A percentile compares a stretch with the other conserved stretches of the same genome.
These are phyloP conservation scores for Trichoderma lentiforme DNA, from an alignment of 2,329 filamentous ascomycete species.

Conservation along the genomic window DNA sequence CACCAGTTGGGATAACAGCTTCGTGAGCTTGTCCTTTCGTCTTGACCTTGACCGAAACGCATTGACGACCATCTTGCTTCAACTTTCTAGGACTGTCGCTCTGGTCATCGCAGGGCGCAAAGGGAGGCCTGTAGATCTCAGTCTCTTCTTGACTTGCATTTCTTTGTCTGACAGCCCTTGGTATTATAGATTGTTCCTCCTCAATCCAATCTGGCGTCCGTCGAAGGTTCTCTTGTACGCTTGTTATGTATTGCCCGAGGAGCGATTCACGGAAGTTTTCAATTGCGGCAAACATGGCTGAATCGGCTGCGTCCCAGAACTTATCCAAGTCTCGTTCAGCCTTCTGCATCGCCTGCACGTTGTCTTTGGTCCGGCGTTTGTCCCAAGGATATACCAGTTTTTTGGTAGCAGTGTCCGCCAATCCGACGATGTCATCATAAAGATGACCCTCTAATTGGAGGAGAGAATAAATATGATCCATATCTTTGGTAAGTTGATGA, in stretches of 20 bases:
- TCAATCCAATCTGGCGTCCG: conserved; percentile 48
- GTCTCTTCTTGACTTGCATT: neutral
- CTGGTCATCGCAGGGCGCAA: conserved; percentile 23
- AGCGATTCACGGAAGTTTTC: neutral
- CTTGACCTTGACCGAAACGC: neutral
- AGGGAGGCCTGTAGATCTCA: conserved; percentile 25
- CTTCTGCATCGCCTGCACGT: conserved; percentile 39
- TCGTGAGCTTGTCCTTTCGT: neutral
- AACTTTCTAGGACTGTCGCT: neutral
- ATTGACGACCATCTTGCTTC: neutral
- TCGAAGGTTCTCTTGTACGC: conserved; percentile 34
- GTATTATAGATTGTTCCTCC: conserved; percentile 35
- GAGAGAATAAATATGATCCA: neutral
- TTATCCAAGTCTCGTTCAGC: conserved; percentile 40
- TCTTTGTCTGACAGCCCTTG: neutral
- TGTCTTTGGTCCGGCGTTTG: conserved; percentile 45
- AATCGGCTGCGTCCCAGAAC: conserved; percentile 19
- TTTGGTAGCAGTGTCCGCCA: conserved; percentile 34
- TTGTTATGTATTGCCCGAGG: neutral
- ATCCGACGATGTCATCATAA: neutral
- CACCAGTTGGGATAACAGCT: neutral
- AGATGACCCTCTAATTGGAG: too few relatives aligned
- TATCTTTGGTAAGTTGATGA: neutral
- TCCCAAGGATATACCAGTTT: conserved; percentile 44
- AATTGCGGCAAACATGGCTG: conserved; percentile 18